These are phyloP conservation scores for Chaetomiaceae sp. DNA, from an alignment of 2,329 filamentous ascomycete genomes.

Conservation along the genomic window DNA sequence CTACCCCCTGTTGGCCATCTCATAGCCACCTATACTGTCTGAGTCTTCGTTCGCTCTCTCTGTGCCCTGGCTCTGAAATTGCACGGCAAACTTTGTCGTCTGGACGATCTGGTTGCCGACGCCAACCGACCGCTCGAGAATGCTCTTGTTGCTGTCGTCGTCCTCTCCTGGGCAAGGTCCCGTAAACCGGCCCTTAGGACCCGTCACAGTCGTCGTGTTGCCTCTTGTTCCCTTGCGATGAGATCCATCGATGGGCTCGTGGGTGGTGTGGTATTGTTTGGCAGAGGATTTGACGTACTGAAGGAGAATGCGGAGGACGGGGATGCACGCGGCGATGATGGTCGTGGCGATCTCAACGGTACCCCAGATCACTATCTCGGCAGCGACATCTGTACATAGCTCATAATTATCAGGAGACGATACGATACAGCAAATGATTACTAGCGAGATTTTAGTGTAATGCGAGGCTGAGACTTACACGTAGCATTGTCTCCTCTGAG, in stretches of 20 bases:
- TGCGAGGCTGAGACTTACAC: neutral
- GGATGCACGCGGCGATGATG: constrained; percentile 21
- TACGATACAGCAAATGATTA: neutral
- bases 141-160: constrained; percentile 6
- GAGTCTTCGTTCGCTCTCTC: neutral
- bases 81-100: constrained; percentile 1
- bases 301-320: constrained; percentile 7
- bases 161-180: neutral
- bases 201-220: neutral
- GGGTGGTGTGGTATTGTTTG: neutral
- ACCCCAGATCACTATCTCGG: constrained; percentile 11
- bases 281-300: neutral
- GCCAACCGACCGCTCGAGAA: neutral
- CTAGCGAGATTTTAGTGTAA: neutral
- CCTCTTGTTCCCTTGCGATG: neutral
- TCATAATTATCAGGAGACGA: too few species aligned
- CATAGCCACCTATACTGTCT: neutral
- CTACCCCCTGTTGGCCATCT: neutral
- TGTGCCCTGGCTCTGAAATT: neutral
- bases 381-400: neutral
- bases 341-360: constrained; percentile 15
- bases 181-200: neutral
- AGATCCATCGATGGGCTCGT: neutral
- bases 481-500: neutral
- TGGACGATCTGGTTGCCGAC: constrained; percentile 3